Evolutionary conservation across 2,329 filamentous ascomycete genomes (phyloP).

Genomic region (Fusarium sp.): DNA sequence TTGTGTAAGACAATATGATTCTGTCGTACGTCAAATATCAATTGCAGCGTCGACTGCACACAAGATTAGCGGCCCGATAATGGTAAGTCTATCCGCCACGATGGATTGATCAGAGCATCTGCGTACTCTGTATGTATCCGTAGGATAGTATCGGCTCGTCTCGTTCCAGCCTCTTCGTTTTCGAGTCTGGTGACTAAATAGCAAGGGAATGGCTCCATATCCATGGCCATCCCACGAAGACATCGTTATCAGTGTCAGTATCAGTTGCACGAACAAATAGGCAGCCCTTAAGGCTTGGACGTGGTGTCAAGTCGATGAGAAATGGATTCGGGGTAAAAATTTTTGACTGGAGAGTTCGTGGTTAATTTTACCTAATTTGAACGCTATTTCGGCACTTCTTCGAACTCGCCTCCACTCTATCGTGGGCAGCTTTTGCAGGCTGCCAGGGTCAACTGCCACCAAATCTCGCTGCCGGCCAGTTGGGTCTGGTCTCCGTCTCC

Average conservation of each 20-base stretch:
- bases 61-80: conserved; percentile 23
- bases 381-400: conserved; percentile 47
- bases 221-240: conserved; percentile 40
- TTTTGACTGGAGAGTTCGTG: conserved; percentile 51
- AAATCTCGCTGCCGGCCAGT: conserved; percentile 23
- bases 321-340: conserved; percentile 49
- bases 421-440: conserved; percentile 28
- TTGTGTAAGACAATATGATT: conserved; percentile 7
- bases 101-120: conserved; percentile 11
- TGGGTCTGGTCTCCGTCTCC: conserved; percentile 10
- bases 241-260: conserved; percentile 30
- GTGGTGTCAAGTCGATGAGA: conserved; percentile 47
- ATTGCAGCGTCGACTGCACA: conserved; percentile 4
- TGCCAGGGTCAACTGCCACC: conserved; percentile 22
- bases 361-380: conserved; percentile 54
- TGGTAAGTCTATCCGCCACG: conserved; percentile 23
- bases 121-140: background rate
- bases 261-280: conserved; percentile 43
- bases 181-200: conserved; percentile 44
- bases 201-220: conserved; percentile 37
- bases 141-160: conserved; percentile 8
- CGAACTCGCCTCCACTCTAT: conserved; percentile 41
- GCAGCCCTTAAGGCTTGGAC: conserved; percentile 25
- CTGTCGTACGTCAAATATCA: conserved; percentile 10
- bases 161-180: conserved; percentile 31